Evolutionary conservation across 2,329 filamentous ascomycete species (phyloP).

Genomic region (Penicillium sp.): DNA sequence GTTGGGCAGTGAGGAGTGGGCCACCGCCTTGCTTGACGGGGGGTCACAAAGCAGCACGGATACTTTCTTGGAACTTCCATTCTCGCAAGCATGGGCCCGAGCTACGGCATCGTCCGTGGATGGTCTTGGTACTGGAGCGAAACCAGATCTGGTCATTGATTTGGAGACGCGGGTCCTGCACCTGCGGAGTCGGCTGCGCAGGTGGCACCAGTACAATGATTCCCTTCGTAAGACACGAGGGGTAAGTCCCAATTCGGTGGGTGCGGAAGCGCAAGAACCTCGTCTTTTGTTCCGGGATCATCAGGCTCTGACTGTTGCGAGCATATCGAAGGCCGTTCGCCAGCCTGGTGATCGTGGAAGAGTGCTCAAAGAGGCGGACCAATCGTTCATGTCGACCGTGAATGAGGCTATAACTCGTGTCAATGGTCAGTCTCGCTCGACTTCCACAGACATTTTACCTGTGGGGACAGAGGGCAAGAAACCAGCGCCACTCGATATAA

Average conservation of each 20-base stretch:
- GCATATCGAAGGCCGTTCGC: constrained; percentile 35
- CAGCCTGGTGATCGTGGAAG: constrained; percentile 25
- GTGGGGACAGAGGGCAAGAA: background rate
- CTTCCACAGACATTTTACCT: background rate
- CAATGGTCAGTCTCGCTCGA: constrained; percentile 22
- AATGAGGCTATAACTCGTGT: constrained; percentile 33
- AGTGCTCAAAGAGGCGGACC: constrained; percentile 28
- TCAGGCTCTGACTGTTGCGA: constrained; percentile 39
- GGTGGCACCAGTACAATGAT: constrained; percentile 69
- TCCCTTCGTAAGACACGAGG: constrained; percentile 24
- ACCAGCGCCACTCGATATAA: background rate
- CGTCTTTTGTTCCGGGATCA: constrained; percentile 37
- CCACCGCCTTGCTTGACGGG: constrained; percentile 67
- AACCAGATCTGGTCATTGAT: constrained; percentile 57
- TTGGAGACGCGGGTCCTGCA: constrained; percentile 65
- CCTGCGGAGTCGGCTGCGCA: constrained; percentile 66
- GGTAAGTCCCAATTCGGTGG: background rate
- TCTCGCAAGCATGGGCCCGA: constrained; percentile 68
- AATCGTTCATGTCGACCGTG: constrained; percentile 34
- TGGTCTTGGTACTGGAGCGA: constrained; percentile 31
- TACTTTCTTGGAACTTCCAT: constrained; percentile 63
- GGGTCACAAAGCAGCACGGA: constrained; percentile 59
- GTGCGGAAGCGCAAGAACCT: constrained; percentile 9
- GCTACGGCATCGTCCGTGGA: constrained; percentile 59
- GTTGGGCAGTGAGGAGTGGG: constrained; percentile 74